Base-by-base conservation (phyloP, 345 rosid species). In the Ailanthus altissimus region DNA sequence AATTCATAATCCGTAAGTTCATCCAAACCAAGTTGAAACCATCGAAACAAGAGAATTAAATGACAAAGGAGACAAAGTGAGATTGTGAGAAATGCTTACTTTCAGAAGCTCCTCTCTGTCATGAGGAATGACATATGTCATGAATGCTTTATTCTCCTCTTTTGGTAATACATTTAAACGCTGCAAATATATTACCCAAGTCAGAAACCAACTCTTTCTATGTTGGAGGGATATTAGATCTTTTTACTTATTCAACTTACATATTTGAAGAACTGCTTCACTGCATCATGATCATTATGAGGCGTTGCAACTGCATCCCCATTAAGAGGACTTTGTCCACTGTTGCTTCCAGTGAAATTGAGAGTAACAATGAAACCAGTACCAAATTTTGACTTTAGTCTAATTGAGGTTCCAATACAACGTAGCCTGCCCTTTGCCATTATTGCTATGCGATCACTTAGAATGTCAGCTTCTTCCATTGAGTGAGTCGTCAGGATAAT, bases 351-450 rank as follows among this genome's bases (percentile, higher is more conserved):
- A 23, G 36, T 72, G 78, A 95, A 93, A 87, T 94, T 93, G 45
- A 93, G 81, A 69, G 84, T 93, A 60, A 94, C 87, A 72, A 95
- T 69, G 78, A 95, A 93, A 82, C 99, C 99, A 38, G 97, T 89
- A 14, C 98, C 99, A 26, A 93, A 95, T 74, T 83, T 88, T 8
- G 99, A 95, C 73, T 95, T 93, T 84, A 95, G 85, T 88, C 94
- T 86, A 84, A 89, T 95, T 42, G 98, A 90, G 74, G 91, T 93
- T 81, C 98, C 97, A 56, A 90, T 82, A 85, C 99, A 95, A 76
- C 90, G 90, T 61, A 95, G 94, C 82, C 93, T 84, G 53, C 98
- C 99, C 90, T 93, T 93, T 68, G 98, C 97, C 99, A 95, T 90
- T 64, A 93, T 95, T 77, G 93, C 93, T 53, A 93, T 93, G 46